Evolutionary conservation across 495 filamentous ascomycete species (phyloP).

Genomic region (Neurospora sp.): DNA sequence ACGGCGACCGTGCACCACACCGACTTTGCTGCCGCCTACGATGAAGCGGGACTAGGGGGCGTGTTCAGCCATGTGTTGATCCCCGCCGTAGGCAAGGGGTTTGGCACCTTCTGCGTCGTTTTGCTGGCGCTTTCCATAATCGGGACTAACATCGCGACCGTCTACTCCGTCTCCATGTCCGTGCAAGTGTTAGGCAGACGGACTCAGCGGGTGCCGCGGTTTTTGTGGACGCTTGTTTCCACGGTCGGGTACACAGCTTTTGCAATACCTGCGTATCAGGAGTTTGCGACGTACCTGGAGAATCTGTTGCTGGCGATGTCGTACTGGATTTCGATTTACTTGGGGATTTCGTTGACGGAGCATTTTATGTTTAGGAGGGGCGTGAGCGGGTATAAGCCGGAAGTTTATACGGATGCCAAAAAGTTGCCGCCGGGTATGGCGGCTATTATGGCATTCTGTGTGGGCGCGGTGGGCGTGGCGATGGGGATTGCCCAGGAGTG

Average conservation of each 20-base stretch:
- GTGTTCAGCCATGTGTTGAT: slow-evolving; percentile 59
- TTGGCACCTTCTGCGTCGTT: slow-evolving; percentile 76
- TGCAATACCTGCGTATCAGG: slow-evolving; percentile 64
- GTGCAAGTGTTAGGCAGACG: slow-evolving; percentile 59
- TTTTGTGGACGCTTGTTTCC: slow-evolving; percentile 62
- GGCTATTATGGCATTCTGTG: slow-evolving; percentile 54
- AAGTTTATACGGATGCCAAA: slow-evolving; percentile 47
- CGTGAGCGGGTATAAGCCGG: slow-evolving; percentile 49
- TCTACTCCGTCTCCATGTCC: slow-evolving; percentile 71
- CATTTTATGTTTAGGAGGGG: slow-evolving; percentile 69
- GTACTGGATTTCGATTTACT: slow-evolving; percentile 82
- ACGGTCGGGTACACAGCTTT: slow-evolving; percentile 65
- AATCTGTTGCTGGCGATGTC: slow-evolving; percentile 75
- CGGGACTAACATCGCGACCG: slow-evolving; percentile 82
- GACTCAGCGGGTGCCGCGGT: slow-evolving; percentile 62
- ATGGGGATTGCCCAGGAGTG: slow-evolving; percentile 70
- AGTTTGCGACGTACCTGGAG: slow-evolving; percentile 61
- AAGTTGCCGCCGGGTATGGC: slow-evolving; percentile 64
- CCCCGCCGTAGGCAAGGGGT: slow-evolving; percentile 50
- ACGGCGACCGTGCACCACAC: slow-evolving; percentile 48
- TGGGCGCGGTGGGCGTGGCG: slow-evolving; percentile 62
- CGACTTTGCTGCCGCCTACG: slow-evolving; percentile 46
- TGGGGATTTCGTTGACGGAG: slow-evolving; percentile 58
- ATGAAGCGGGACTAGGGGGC: slow-evolving; percentile 54
- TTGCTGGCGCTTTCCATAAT: slow-evolving; percentile 71